Conservation (phyloP, 2,329 filamentous ascomycete genomes). For the Neurospora crassa region DNA sequence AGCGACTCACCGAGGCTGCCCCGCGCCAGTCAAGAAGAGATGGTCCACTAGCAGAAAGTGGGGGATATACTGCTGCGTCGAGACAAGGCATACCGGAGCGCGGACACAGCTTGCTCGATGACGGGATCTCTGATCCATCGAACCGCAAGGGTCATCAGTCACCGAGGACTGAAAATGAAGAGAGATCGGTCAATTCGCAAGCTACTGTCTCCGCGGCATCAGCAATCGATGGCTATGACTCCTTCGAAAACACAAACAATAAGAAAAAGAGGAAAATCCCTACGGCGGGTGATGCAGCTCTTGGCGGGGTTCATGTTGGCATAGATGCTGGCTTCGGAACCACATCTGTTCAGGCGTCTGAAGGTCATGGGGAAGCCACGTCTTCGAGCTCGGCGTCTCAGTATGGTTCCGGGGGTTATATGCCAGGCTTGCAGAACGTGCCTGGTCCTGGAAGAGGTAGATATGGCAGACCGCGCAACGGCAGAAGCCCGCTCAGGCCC, state of each 20-base stretch:
- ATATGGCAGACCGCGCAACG: conserved; percentile 58
- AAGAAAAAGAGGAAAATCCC: conserved; percentile 99
- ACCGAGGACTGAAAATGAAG: conserved; percentile 31
- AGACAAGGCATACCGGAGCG: conserved; percentile 34
- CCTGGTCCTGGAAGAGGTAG: conserved; percentile 79
- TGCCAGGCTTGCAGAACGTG: conserved; percentile 56
- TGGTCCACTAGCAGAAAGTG: conserved; percentile 47
- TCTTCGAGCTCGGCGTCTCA: conserved; percentile 25
- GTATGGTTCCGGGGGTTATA: conserved; percentile 39
- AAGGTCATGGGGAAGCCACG: conserved; percentile 23
- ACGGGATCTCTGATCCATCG: conserved; percentile 34
- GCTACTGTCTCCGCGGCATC: conserved; percentile 60
- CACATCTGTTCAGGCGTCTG: conserved; percentile 24
- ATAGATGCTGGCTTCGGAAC: conserved; percentile 24
- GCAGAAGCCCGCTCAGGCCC: conserved; percentile 52
- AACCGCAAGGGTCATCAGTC: conserved; percentile 33
- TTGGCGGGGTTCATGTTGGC: conserved; percentile 32
- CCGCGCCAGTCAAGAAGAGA: conserved; percentile 38
- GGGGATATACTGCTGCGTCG: conserved; percentile 45
- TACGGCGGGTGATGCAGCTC: conserved; percentile 62
- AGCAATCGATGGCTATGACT: conserved; percentile 83
- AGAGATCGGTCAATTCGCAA: conserved; percentile 37
- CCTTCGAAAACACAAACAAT: conserved; percentile 96
- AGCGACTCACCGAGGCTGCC: conserved; percentile 19
- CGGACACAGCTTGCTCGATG: background rate